Percentiles rank a stretch among this genome's conserved stretches.
Conservation (phyloP, 352 stramenopile genomes). For the Stramenopiles sp. region DNA sequence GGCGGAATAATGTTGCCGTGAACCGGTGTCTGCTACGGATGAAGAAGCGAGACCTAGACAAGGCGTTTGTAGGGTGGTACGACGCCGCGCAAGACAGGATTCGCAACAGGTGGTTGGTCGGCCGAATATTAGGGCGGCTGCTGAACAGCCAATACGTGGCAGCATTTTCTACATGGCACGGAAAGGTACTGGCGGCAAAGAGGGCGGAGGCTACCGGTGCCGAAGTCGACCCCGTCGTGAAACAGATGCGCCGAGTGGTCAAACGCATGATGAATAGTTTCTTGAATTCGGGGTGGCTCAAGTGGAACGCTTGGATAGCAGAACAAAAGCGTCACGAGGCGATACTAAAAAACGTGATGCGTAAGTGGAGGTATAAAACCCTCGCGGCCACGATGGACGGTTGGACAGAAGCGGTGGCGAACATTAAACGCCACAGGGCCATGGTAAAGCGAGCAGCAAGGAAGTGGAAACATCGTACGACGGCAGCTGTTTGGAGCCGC, state of each 20-base stretch:
- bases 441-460: background rate
- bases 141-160: constrained; percentile 9
- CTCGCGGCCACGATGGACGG: background rate
- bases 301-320: background rate
- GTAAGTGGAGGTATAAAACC: constrained; percentile 8
- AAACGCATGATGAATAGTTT: background rate
- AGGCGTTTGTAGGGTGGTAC: constrained; percentile 9
- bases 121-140: background rate
- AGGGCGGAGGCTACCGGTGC: background rate
- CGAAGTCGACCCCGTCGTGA: background rate
- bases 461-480: background rate
- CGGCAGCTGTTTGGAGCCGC: background rate
- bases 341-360: background rate
- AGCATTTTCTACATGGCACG: constrained; percentile 5
- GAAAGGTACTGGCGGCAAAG: background rate
- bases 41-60: background rate
- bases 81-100: background rate
- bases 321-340: background rate
- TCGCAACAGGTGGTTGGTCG: constrained; percentile 3
- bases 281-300: background rate
- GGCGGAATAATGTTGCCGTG: background rate
- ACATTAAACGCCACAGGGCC: background rate
- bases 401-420: background rate
- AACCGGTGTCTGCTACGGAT: background rate
- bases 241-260: background rate